A percentile compares a stretch with the other conserved stretches of the same genome.
phyloP scores from a whole-genome alignment of 495 filamentous ascomycete species.

The Neurospora pannonica region DNA sequence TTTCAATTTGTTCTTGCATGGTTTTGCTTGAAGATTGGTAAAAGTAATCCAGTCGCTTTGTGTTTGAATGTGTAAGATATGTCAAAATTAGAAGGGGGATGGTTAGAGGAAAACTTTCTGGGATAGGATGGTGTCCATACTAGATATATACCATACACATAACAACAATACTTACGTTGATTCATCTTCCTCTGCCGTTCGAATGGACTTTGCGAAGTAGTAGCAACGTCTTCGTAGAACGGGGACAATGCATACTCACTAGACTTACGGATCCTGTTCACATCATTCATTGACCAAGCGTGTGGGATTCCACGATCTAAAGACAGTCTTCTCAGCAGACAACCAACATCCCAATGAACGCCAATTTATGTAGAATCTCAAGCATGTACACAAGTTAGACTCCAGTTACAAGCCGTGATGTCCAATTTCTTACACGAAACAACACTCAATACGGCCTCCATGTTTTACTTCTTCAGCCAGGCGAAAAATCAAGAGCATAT shows the following conservation, averaged over 20 bases:
- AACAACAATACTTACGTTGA: background rate
- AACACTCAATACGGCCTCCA: background rate
- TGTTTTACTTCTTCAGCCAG: background rate
- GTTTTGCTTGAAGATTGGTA: background rate
- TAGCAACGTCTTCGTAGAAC: background rate
- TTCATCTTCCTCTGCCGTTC: background rate
- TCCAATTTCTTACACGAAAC: background rate
- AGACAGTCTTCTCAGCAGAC: background rate
- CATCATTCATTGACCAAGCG: background rate
- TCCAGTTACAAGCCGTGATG: background rate
- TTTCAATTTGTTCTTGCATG: background rate
- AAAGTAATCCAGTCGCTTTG: background rate
- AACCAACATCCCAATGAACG: background rate
- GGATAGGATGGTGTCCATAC: background rate
- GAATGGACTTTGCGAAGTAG: background rate
- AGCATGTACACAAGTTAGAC: background rate
- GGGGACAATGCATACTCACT: background rate
- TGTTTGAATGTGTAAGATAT: background rate
- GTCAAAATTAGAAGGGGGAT: background rate
- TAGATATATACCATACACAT: background rate
- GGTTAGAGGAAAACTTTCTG: background rate
- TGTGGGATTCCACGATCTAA: background rate
- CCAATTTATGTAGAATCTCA: background rate
- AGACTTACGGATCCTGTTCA: background rate
- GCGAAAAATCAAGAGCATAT: background rate